Evolutionary conservation across 805 yeast species (phyloP).

Genomic region (Candida boidinii): DNA sequence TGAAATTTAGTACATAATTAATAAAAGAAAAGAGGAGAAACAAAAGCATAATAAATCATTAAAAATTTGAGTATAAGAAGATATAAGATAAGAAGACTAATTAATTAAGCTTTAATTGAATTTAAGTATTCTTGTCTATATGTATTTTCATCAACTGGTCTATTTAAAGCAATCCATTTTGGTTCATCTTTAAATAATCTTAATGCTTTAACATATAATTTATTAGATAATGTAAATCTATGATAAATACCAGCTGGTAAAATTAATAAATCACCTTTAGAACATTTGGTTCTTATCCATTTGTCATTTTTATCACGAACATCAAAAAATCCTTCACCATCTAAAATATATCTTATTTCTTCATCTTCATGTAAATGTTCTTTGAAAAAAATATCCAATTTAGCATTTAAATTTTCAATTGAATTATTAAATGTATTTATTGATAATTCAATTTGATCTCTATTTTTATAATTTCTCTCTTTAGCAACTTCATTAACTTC

Average conservation of each 20-base stretch:
- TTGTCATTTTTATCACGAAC: conserved; percentile 50
- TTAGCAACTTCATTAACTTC: conserved; percentile 60
- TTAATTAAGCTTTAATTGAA: conserved; percentile 11
- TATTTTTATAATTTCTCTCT: conserved; percentile 67
- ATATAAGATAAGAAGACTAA: no score
- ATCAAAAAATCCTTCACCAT: conserved; percentile 90
- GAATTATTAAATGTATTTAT: conserved; percentile 55
- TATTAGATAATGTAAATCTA: conserved; percentile 62
- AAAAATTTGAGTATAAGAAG: no score
- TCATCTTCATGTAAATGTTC: conserved; percentile 97
- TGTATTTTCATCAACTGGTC: conserved; percentile 47
- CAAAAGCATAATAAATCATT: no score
- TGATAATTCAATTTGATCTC: conserved; percentile 62
- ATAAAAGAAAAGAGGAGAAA: no score
- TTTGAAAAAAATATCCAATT: conserved; percentile 60
- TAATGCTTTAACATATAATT: conserved; percentile 63
- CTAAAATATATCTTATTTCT: conserved; percentile 83
- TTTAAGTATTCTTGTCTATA: conserved; percentile 39
- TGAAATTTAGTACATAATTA: no score
- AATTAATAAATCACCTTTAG: conserved; percentile 57
- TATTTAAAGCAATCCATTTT: conserved; percentile 83
- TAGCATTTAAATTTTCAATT: conserved; percentile 48
- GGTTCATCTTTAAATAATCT: conserved; percentile 92
- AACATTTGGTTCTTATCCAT: conserved; percentile 74
- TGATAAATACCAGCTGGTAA: conserved; percentile 94